A percentile compares a stretch with the other conserved stretches of the same genome.
Evolutionary conservation across 441 rosid genomes (phyloP).

Genomic region (Pelargonium myrrhifolium): DNA sequence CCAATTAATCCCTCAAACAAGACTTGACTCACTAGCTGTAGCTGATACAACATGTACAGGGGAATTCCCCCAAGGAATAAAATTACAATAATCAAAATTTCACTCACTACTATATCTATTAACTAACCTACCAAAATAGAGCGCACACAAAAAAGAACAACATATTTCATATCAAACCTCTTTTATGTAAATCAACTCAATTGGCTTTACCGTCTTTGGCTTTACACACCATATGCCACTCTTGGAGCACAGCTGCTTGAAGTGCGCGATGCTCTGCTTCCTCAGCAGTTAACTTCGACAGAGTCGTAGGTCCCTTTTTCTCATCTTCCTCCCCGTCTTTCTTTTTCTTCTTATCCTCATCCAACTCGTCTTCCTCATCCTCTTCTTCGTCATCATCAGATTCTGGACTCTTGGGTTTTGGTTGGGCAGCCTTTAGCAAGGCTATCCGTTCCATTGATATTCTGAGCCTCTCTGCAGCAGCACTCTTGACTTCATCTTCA

Average conservation of each 20-base stretch:
- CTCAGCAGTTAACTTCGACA: constrained; percentile 81
- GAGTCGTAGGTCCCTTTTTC: constrained; percentile 63
- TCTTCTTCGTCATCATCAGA: constrained; percentile 44
- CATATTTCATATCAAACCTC: constrained; percentile 12
- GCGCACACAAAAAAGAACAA: neutral
- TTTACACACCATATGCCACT: constrained; percentile 90
- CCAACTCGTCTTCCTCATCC: constrained; percentile 30
- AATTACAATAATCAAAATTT: constrained; percentile 7
- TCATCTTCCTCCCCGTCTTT: constrained; percentile 29
- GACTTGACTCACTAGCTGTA: neutral
- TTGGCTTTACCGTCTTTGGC: constrained; percentile 45
- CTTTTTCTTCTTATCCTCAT: constrained; percentile 26
- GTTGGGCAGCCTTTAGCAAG: constrained; percentile 85
- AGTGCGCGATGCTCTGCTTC: constrained; percentile 96
- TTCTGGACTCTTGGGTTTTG: constrained; percentile 52
- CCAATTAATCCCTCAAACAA: neutral
- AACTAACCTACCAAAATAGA: too few species aligned
- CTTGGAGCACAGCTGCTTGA: constrained; percentile 91
- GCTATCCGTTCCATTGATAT: constrained; percentile 92
- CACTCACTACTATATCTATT: constrained; percentile 8
- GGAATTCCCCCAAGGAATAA: constrained; percentile 8
- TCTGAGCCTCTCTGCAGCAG: constrained; percentile 84
- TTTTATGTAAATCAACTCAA: constrained; percentile 9
- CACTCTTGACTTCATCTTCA: constrained; percentile 87
- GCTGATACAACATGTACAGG: constrained; percentile 28